These are phyloP conservation scores for Podospora didyma DNA, from an alignment of 495 filamentous ascomycete genomes.

Conservation along the genomic window DNA sequence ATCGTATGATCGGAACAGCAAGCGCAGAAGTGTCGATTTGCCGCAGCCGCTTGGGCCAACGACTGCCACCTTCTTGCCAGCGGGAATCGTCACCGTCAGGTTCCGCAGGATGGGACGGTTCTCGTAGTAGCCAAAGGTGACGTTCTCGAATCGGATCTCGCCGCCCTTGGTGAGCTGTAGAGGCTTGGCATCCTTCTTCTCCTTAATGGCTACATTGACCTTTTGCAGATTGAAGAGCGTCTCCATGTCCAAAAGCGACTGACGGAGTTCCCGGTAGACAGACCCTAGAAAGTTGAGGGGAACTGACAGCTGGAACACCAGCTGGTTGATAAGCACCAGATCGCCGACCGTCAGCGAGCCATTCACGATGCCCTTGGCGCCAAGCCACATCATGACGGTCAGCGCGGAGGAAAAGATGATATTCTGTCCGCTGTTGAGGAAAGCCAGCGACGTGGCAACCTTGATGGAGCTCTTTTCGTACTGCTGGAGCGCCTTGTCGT, in stretches of 20 bases:
- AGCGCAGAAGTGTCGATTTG: slow-evolving; percentile 86
- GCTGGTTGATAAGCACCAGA: slow-evolving; percentile 96
- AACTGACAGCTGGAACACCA: slow-evolving; percentile 95
- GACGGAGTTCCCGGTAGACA: slow-evolving; percentile 91
- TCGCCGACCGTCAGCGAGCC: slow-evolving; percentile 89
- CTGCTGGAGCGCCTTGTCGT: slow-evolving; percentile 77
- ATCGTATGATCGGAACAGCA: slow-evolving; percentile 94
- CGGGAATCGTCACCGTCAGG: slow-evolving; percentile 83
- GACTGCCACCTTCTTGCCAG: slow-evolving; percentile 91
- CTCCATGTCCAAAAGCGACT: slow-evolving; percentile 96
- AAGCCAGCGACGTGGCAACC: slow-evolving; percentile 84
- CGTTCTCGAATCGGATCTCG: slow-evolving; percentile 90
- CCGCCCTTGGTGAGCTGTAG: slow-evolving; percentile 71
- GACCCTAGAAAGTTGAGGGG: slow-evolving; percentile 95
- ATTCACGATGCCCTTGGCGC: slow-evolving; percentile 77
- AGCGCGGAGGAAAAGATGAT: slow-evolving; percentile 94
- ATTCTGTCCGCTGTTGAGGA: slow-evolving; percentile 97
- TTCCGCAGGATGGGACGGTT: slow-evolving; percentile 86
- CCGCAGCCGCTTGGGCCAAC: slow-evolving; percentile 95
- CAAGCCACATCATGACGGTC: slow-evolving; percentile 98
- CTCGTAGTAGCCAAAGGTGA: slow-evolving; percentile 85
- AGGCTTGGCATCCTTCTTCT: slow-evolving; percentile 65
- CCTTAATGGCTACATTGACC: slow-evolving; percentile 85
- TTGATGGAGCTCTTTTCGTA: slow-evolving; percentile 97
- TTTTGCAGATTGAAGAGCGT: slow-evolving; percentile 98